Conservation (phyloP, 1,284 basidiomycete species). For the Lentinula novae-zelandiae region DNA sequence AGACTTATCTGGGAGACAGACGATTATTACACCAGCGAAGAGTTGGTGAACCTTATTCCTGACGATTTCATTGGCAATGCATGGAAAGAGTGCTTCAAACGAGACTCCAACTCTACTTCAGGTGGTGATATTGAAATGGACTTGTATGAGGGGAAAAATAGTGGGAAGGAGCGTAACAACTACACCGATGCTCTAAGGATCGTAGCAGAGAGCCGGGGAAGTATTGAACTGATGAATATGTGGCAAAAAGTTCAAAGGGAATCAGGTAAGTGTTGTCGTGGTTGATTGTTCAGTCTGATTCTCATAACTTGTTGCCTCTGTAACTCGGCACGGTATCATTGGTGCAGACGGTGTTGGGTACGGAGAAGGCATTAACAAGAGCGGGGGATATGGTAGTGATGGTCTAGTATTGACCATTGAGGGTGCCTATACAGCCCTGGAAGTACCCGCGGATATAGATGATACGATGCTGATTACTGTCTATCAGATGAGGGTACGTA, state of each 20-base stretch:
- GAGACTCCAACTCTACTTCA: background rate
- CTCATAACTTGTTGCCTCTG: background rate
- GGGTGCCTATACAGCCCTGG: slow-evolving; percentile 71
- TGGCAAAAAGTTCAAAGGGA: slow-evolving; percentile 46
- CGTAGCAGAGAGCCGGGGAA: slow-evolving; percentile 58
- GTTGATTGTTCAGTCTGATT: no score
- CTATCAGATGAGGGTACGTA: slow-evolving; percentile 63
- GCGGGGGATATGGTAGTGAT: background rate
- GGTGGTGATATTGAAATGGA: background rate
- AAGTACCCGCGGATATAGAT: slow-evolving; percentile 66
- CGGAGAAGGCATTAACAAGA: background rate
- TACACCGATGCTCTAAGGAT: slow-evolving; percentile 53
- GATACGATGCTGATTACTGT: slow-evolving; percentile 76
- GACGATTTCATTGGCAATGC: slow-evolving; percentile 67
- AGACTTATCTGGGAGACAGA: background rate
- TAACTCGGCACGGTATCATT: background rate
- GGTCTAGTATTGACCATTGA: slow-evolving; percentile 43
- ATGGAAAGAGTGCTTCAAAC: slow-evolving; percentile 58
- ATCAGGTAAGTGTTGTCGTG: background rate
- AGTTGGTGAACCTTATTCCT: slow-evolving; percentile 62
- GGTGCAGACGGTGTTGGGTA: background rate
- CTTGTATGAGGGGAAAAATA: slow-evolving; percentile 30
- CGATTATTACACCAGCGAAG: slow-evolving; percentile 18
- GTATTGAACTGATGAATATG: slow-evolving; percentile 39
- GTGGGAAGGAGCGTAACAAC: slow-evolving; percentile 33